Base-by-base conservation (phyloP, 331 rosid genomes). In the Dryas integrifolia region DNA sequence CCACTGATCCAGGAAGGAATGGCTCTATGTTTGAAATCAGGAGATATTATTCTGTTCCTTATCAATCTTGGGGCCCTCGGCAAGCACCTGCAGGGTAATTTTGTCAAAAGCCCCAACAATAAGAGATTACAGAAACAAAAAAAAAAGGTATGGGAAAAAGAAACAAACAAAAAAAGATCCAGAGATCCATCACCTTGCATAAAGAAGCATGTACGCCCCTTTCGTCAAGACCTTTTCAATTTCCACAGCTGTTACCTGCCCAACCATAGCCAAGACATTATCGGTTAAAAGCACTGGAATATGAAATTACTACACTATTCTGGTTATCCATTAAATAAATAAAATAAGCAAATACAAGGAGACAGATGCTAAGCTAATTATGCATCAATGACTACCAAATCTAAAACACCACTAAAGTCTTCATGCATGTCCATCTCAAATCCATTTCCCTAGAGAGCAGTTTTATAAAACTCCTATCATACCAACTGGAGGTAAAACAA, bases 201-300 rank as follows among this genome's bases (percentile, higher is more conserved):
- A 95, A 45, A 95, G 85, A 83, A 95, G 99, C 96, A 95, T 85
- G 82, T 95, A 95, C 3, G 99, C 97, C 64, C 96, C 96, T 83
- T 85, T 88, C 18, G 77, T 81, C 82, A 91, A 79, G 71, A 95
- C 99, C 41, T 81, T 87, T 65, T 92, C 96, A 69, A 85, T 83
- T 60, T 85, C 99, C 72, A 86, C 92, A 0, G 90, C 16, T 10
- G 90, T 82, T 65, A 95, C 99, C 99, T 95, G 73, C 71, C 76
- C 76, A 58, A 69, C 39, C 80, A 80, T 24, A 76, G 14, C 46
- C 53, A 65, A 69, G 50, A 72, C 38, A 67, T 65, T 57, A 69
- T 64, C 49, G 63, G 57, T 69, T 58, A 50, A 50, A 49, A 64
- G 47, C 26, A 9, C 26, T n/a, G 35, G 5, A 38, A 30, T 63